Conservation (phyloP, 1,284 basidiomycete species). For the Cystobasidium slooffiae region DNA sequence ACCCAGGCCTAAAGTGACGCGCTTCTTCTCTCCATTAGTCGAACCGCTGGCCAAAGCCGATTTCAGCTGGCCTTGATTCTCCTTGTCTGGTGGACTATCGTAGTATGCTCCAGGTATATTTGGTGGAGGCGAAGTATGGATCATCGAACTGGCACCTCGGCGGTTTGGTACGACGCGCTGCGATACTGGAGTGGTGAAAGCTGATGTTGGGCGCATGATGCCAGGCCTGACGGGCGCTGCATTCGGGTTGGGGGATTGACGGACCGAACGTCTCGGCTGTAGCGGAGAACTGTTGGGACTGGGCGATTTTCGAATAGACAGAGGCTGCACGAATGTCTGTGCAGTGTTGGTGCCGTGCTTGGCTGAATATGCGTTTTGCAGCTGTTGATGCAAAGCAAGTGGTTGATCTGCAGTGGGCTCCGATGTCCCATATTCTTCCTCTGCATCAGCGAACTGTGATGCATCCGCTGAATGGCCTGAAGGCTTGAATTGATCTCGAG, state of each 20-base stretch:
- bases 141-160: constrained; percentile 36
- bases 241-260: constrained; percentile 27
- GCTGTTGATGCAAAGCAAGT: constrained; percentile 28
- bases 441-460: constrained; percentile 63
- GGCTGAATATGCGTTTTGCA: constrained; percentile 32
- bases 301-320: constrained; percentile 10
- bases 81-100: constrained; percentile 48
- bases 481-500: constrained; percentile 32
- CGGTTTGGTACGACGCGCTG: constrained; percentile 18
- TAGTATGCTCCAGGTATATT: constrained; percentile 30
- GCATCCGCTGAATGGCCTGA: constrained; percentile 45
- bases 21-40: constrained; percentile 46
- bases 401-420: not conserved
- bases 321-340: constrained; percentile 19
- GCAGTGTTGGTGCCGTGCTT: not conserved
- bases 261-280: constrained; percentile 49
- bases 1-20: constrained; percentile 43
- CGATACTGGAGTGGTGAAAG: constrained; percentile 20
- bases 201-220: constrained; percentile 67
- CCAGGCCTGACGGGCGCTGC: constrained; percentile 46
- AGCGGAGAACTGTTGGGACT: constrained; percentile 58
- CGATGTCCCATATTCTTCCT: constrained; percentile 57
- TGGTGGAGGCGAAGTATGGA: constrained; percentile 32
- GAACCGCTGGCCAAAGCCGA: constrained; percentile 12
- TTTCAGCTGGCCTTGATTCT: constrained; percentile 44